Percentiles rank a stretch among this genome's conserved stretches.
These are phyloP conservation scores for Termitomyces sp. DNA, from an alignment of 768 basidiomycete genomes.

Conservation along the genomic window DNA sequence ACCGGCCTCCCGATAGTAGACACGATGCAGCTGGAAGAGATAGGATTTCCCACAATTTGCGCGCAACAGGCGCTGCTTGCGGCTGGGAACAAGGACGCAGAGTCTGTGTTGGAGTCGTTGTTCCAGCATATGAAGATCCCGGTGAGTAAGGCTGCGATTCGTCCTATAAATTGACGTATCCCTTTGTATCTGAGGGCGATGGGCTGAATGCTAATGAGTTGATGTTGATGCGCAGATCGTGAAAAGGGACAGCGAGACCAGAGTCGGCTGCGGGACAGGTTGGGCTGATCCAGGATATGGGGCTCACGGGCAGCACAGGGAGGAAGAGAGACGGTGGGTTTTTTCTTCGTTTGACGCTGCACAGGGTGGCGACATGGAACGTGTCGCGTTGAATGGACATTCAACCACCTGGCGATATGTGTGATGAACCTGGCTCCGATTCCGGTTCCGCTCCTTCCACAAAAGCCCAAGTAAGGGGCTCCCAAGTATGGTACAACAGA, in stretches of 20 bases:
- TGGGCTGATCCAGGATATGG: slow-evolving; percentile 80
- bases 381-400: slow-evolving; percentile 95
- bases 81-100: slow-evolving; percentile 70
- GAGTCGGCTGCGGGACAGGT: slow-evolving; percentile 73
- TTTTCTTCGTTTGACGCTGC: slow-evolving; percentile 12
- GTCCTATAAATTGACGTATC: too few species aligned
- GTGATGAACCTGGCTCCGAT: slow-evolving; percentile 38
- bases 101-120: slow-evolving; percentile 93
- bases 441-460: slow-evolving; percentile 18
- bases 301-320: slow-evolving; percentile 83
- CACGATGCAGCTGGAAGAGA: slow-evolving; percentile 65
- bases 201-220: slow-evolving; percentile 19
- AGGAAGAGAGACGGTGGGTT: slow-evolving; percentile 72
- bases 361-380: slow-evolving; percentile 70
- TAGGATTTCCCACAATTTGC: slow-evolving; percentile 87
- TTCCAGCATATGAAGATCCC: slow-evolving; percentile 92
- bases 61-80: slow-evolving; percentile 90
- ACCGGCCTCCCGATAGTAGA: slow-evolving; percentile 60
- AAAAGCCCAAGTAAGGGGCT: slow-evolving; percentile 13
- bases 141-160: slow-evolving; percentile 36
- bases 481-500: slow-evolving; percentile 53
- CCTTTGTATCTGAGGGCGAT: too few species aligned
- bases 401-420: slow-evolving; percentile 84
- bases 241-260: slow-evolving; percentile 20
- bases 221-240: slow-evolving; percentile 82